phyloP scores from a whole-genome alignment of 2,329 filamentous ascomycete genomes.

The Graphilbum sp. region DNA sequence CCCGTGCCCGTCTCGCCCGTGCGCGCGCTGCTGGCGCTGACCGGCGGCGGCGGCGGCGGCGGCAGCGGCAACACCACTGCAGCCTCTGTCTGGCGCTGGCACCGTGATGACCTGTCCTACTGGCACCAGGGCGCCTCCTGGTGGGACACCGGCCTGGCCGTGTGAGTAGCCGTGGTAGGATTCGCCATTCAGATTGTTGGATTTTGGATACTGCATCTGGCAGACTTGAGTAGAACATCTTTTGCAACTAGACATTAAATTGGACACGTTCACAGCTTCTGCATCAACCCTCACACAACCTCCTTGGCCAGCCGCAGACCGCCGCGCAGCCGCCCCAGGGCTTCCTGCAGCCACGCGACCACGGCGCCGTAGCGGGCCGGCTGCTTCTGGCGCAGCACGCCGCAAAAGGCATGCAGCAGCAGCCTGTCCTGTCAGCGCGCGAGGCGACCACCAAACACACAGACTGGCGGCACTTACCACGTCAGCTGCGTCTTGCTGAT shows the following conservation, averaged over 20 bases:
- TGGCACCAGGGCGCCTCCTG: slow-evolving; percentile 47
- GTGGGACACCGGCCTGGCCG: slow-evolving; percentile 32
- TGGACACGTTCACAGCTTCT: too few species aligned
- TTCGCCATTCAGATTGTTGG: neutral
- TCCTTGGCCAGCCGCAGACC: slow-evolving; percentile 5
- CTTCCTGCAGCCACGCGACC: slow-evolving; percentile 48
- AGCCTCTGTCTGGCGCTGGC: slow-evolving; percentile 49
- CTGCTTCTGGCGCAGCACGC: slow-evolving; percentile 55
- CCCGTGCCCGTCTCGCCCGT: slow-evolving; percentile 61
- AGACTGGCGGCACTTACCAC: slow-evolving; percentile 32
- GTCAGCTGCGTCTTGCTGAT: slow-evolving; percentile 42
- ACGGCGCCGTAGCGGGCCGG: slow-evolving; percentile 47
- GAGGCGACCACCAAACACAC: neutral
- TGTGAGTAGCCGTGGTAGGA: too few species aligned
- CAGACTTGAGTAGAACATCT: too few species aligned
- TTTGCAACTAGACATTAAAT: too few species aligned
- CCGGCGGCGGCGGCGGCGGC: too few species aligned
- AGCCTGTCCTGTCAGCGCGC: slow-evolving; percentile 28
- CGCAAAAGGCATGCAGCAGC: slow-evolving; percentile 51
- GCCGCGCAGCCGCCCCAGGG: slow-evolving; percentile 22
- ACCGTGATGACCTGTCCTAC: slow-evolving; percentile 28
- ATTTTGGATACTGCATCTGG: too few species aligned
- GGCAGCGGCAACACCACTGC: slow-evolving; percentile 27
- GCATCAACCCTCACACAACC: too few species aligned
- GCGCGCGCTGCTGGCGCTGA: too few species aligned